Conservation (phyloP, 1,139 yeast species). For the Saccharomycopsis hybrid region DNA sequence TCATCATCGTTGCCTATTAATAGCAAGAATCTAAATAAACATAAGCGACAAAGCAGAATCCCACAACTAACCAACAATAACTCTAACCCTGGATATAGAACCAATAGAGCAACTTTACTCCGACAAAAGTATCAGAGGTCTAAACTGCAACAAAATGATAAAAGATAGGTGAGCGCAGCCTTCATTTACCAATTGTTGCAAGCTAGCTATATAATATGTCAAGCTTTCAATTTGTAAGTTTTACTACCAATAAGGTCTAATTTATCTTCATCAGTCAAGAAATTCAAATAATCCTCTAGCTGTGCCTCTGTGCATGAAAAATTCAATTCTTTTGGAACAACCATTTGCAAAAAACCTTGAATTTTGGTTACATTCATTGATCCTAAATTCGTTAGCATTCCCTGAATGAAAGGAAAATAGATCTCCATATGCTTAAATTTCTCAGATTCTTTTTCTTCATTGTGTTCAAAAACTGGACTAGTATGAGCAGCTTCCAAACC, state of each 20-base stretch:
- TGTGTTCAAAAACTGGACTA: not conserved
- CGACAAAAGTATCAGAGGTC: constrained; percentile 2
- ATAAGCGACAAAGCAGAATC: constrained; percentile 16
- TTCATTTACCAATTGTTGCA: no score
- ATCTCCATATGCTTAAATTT: constrained; percentile 29
- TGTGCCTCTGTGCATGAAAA: constrained; percentile 36
- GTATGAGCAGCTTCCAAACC: constrained; percentile 5
- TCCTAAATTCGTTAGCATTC: constrained; percentile 52
- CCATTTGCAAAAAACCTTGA: constrained; percentile 46
- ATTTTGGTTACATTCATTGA: constrained; percentile 42
- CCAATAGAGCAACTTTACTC: constrained; percentile 2
- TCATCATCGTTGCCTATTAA: not conserved
- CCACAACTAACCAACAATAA: constrained; percentile 7
- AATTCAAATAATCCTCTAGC: constrained; percentile 34
- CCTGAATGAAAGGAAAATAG: constrained; percentile 40
- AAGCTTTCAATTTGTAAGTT: constrained; percentile 13
- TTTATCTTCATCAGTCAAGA: constrained; percentile 40
- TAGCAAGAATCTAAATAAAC: not conserved
- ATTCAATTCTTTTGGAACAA: constrained; percentile 44
- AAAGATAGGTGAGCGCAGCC: no score
- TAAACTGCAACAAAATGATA: not conserved
- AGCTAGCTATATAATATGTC: no score
- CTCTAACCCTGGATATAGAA: constrained; percentile 10
- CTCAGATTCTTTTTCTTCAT: constrained; percentile 22
- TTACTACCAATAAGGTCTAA: constrained; percentile 24